Evolutionary conservation across 73 alveolate species (phyloP).

Genomic region (Durusdinium trenchii): DNA sequence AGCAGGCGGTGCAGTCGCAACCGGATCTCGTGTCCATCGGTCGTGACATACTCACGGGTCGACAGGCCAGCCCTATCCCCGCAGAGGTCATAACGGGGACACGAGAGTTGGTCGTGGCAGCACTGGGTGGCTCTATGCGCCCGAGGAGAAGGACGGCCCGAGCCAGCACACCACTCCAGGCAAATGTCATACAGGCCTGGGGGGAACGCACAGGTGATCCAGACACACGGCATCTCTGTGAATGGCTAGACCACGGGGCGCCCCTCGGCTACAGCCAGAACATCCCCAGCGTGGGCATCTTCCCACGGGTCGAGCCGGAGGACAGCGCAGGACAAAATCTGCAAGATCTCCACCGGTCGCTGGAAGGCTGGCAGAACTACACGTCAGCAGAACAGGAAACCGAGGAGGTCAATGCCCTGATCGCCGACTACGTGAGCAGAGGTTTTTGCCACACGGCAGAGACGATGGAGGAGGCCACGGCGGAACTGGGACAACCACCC

Average conservation of each 20-base stretch:
- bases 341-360: not conserved
- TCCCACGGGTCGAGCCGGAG: not conserved
- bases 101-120: not conserved
- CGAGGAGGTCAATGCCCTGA: not conserved
- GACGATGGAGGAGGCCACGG: too few relatives aligned
- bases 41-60: not conserved
- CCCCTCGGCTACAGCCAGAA: not conserved
- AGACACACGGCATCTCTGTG: not conserved
- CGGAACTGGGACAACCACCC: not conserved
- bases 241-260: conserved; percentile 41
- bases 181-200: not conserved
- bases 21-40: not conserved
- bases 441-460: not conserved
- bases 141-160: not conserved
- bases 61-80: not conserved
- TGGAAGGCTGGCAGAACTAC: conserved; percentile 40
- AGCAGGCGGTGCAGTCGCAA: not conserved
- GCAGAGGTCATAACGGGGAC: not conserved
- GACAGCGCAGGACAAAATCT: not conserved
- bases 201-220: not conserved
- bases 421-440: not conserved
- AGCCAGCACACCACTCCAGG: not conserved
- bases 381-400: not conserved
- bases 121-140: not conserved
- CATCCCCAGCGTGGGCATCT: not conserved